Percentiles rank a stretch among this genome's conserved stretches.
These are phyloP conservation scores for Saitoella complicata DNA, from an alignment of 805 yeast genomes.

Conservation along the genomic window DNA sequence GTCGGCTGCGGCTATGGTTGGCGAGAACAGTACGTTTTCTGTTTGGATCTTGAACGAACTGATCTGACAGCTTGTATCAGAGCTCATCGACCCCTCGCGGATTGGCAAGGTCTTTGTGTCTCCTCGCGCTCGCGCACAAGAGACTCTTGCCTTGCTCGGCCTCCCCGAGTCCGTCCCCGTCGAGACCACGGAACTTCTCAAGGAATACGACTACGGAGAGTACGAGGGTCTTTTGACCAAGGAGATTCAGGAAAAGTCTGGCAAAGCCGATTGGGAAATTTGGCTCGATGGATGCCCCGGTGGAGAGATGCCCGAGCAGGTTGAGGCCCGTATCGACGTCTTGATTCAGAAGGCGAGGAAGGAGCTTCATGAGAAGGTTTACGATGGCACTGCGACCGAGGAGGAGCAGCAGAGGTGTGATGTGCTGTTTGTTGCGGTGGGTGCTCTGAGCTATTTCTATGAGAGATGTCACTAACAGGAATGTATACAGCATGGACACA, in stretches of 20 bases:
- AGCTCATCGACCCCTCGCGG: constrained; percentile 43
- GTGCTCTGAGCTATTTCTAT: too few relatives aligned
- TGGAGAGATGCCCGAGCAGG: constrained; percentile 58
- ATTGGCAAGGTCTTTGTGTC: constrained; percentile 57
- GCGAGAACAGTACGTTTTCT: constrained; percentile 29
- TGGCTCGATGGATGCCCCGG: constrained; percentile 89
- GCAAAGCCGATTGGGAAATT: constrained; percentile 44
- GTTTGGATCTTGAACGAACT: too few relatives aligned
- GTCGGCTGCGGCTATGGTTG: constrained; percentile 59
- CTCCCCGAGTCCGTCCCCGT: constrained; percentile 4
- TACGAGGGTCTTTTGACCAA: constrained; percentile 69
- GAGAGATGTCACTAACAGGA: too few relatives aligned
- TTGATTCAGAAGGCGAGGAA: constrained; percentile 40
- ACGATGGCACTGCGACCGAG: constrained; percentile 13
- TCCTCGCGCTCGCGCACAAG: constrained; percentile 66
- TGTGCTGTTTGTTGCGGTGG: constrained; percentile 51
- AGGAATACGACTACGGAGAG: constrained; percentile 96
- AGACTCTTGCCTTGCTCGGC: constrained; percentile 48
- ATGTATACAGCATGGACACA: constrained; percentile 54
- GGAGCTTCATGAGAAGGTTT: constrained; percentile 26
- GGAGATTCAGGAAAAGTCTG: constrained; percentile 32
- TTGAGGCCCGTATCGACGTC: constrained; percentile 55
- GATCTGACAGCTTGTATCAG: too few relatives aligned
- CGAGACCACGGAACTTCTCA: constrained; percentile 21
- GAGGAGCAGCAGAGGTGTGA: constrained; percentile 1